A percentile compares a stretch with the other conserved stretches of the same genome.
phyloP scores from a whole-genome alignment of 2,329 filamentous ascomycete species.

The Cercospora berteroae region DNA sequence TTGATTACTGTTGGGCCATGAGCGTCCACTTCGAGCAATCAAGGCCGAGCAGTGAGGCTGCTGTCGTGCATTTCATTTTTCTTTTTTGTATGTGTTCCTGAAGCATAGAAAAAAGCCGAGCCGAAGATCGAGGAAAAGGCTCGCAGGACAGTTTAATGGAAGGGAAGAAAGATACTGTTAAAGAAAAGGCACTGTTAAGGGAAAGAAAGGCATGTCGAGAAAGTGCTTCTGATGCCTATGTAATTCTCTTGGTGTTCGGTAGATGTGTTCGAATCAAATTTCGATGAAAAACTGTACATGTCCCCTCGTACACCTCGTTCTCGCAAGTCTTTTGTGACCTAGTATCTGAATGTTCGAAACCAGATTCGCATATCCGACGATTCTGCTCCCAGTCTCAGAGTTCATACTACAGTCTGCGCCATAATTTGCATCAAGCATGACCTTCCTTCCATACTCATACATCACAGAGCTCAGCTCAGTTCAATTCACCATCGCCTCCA shows the following conservation, averaged over 20 bases:
- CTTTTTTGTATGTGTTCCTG: neutral
- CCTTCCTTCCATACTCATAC: neutral
- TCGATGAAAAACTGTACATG: neutral
- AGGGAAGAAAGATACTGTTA: neutral
- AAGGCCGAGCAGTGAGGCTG: neutral
- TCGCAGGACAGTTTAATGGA: neutral
- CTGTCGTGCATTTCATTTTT: neutral
- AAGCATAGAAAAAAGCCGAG: neutral
- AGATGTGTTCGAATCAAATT: neutral
- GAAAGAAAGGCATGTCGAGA: neutral
- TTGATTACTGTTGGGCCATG: neutral
- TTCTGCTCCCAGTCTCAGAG: neutral
- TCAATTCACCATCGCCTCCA: constrained; percentile 68
- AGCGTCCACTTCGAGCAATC: neutral
- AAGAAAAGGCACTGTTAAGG: neutral
- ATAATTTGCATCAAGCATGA: neutral
- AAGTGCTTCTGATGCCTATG: neutral
- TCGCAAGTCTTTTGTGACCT: neutral
- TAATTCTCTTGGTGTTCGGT: neutral
- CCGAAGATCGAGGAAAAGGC: neutral
- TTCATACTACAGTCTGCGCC: neutral
- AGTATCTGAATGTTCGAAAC: neutral
- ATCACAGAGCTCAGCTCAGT: neutral
- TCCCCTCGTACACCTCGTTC: neutral
- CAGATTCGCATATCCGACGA: neutral